Evolutionary conservation across 352 stramenopile genomes (phyloP).

Genomic region (Pythium phragmitis): DNA sequence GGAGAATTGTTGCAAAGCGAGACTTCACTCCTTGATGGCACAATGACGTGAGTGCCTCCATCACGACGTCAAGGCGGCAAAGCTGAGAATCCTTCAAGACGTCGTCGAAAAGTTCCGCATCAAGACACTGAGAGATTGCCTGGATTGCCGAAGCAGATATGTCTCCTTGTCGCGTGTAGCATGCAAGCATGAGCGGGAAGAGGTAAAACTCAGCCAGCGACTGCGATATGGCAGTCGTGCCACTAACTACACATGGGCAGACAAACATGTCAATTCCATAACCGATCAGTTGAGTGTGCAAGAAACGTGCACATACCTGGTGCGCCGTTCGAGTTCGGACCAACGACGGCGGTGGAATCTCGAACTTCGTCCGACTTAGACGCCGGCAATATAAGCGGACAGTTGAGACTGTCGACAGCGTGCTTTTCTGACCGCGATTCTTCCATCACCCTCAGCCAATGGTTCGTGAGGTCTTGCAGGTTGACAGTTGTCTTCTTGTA

Average conservation of each 20-base stretch:
- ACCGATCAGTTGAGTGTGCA: not conserved
- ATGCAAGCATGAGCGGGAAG: slow-evolving; percentile 73
- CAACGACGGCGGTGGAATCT: not conserved
- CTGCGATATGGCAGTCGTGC: slow-evolving; percentile 2
- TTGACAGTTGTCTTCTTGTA: slow-evolving; percentile 59
- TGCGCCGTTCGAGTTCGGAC: not conserved
- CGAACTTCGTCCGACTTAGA: slow-evolving; percentile 25
- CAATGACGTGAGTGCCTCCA: slow-evolving; percentile 64
- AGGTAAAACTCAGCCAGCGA: slow-evolving; percentile 61
- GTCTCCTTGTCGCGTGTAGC: slow-evolving; percentile 70
- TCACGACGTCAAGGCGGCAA: slow-evolving; percentile 49
- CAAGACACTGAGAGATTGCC: slow-evolving; percentile 56
- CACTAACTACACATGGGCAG: not conserved
- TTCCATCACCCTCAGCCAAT: slow-evolving; percentile 4
- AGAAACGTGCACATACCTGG: not conserved
- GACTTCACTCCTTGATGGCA: slow-evolving; percentile 80
- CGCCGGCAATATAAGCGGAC: not conserved
- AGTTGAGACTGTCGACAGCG: not conserved
- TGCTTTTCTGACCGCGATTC: not conserved
- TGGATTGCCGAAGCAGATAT: slow-evolving; percentile 50
- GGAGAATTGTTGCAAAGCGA: slow-evolving; percentile 54
- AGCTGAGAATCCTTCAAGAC: slow-evolving; percentile 28
- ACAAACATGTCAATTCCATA: not conserved
- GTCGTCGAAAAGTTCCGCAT: slow-evolving; percentile 55
- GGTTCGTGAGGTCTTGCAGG: slow-evolving; percentile 9